Conservation (phyloP, 148 eudicot species). For the Silene latifolia region DNA sequence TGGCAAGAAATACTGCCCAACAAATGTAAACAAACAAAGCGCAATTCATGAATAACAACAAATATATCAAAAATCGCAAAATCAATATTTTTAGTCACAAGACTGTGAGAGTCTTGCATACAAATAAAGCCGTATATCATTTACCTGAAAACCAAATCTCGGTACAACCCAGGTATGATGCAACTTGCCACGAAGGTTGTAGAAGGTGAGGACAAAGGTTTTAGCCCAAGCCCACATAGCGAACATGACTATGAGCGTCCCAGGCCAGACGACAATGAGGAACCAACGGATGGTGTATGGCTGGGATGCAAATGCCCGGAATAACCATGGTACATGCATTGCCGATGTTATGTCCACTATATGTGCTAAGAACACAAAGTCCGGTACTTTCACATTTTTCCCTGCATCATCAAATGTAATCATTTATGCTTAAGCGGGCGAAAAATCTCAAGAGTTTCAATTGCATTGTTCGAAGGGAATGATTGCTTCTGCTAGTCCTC, state of each 20-base stretch:
- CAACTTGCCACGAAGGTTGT: constrained; percentile 41
- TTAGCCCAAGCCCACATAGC: constrained; percentile 65
- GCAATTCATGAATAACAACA: not conserved
- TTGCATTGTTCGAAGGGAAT: too few species aligned
- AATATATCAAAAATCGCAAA: too few species aligned
- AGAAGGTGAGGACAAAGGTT: constrained; percentile 40
- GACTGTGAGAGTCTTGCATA: too few species aligned
- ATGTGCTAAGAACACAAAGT: constrained; percentile 80
- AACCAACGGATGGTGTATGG: constrained; percentile 41
- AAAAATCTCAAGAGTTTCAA: too few species aligned
- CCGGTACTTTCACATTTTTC: constrained; percentile 49
- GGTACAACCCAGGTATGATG: constrained; percentile 74
- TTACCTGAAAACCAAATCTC: constrained; percentile 72
- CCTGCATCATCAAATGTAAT: constrained; percentile 27
- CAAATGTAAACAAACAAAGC: not conserved
- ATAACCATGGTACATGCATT: constrained; percentile 51
- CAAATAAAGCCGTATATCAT: too few species aligned
- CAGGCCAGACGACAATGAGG: constrained; percentile 41
- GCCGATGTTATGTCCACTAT: constrained; percentile 52
- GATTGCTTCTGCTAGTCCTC: too few species aligned
- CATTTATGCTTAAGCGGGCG: not conserved
- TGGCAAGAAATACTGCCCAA: constrained; percentile 73
- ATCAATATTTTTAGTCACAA: too few species aligned
- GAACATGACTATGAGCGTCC: constrained; percentile 28
- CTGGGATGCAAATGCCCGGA: constrained; percentile 41